These are phyloP conservation scores for Patellifolia procumbens DNA, from an alignment of 179 eudicot species.

Conservation along the genomic window DNA sequence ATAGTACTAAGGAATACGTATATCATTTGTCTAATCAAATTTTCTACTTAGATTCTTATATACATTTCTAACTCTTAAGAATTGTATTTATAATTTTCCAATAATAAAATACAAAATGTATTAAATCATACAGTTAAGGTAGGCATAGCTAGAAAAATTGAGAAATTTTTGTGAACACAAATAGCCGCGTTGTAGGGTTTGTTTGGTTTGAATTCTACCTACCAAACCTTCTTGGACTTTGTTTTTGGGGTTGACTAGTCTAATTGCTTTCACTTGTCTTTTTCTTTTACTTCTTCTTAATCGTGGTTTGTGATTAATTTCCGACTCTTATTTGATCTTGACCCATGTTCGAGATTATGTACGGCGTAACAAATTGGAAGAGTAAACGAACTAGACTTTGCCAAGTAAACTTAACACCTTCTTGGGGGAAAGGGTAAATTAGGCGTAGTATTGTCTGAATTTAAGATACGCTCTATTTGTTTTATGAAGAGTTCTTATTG, in stretches of 20 bases:
- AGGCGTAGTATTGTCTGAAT: too few relatives aligned
- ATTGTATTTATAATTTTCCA: too few relatives aligned
- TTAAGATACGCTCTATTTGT: too few relatives aligned
- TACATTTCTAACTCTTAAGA: too few relatives aligned
- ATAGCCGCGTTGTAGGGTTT: slow-evolving; percentile 13
- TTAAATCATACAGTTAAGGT: background rate
- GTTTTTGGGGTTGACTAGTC: slow-evolving; percentile 19
- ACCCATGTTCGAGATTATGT: background rate
- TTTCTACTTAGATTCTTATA: too few relatives aligned
- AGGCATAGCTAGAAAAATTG: background rate
- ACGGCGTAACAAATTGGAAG: too few relatives aligned
- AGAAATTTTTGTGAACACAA: background rate
- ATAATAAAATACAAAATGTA: background rate
- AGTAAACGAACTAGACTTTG: too few relatives aligned
- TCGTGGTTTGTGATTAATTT: slow-evolving; percentile 6
- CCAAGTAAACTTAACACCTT: too few relatives aligned
- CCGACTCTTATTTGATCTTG: background rate
- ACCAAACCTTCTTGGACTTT: slow-evolving; percentile 21
- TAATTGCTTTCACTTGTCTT: background rate
- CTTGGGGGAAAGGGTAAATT: too few relatives aligned
- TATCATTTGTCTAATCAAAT: too few relatives aligned
- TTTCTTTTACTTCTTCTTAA: slow-evolving; percentile 12
- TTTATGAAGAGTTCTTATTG: too few relatives aligned
- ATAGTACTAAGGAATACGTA: too few relatives aligned
- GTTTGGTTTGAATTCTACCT: slow-evolving; percentile 24